Base-by-base conservation (phyloP, 192 early-diverging fungal genomes). In the Coemansia sp. region DNA sequence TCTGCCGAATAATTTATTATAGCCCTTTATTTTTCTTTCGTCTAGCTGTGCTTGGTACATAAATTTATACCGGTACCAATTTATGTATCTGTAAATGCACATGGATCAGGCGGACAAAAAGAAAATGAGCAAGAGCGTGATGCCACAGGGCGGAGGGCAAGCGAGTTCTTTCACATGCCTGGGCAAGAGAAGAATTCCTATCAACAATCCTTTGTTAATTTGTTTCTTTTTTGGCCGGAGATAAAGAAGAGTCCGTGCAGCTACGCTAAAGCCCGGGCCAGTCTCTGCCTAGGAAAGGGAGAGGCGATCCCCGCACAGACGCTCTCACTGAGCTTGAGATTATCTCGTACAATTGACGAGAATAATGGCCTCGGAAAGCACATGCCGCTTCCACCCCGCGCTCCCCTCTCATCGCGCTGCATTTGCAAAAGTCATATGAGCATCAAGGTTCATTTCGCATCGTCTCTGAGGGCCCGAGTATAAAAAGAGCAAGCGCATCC, bases 1-100 rank as follows among this genome's bases (percentile, higher is more conserved):
- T 67, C 80, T 27, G 74, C 73, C 29, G 70, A 76, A n/a, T 76
- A 62, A 40, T 20, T 7, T n/a, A 12, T 4, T 18, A 18, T 41
- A 30, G 22, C 20, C 2, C 43, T 30, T 41, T 24, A 5, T 43
- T 24, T 24, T 13, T 24, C 41, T 62, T n/a, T 3, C 32, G 2
- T 32, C 6, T 34, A 16, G 15, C 35, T n/a, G 15, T 60, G 37
- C 20, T 18, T 61, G 8, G 27, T 61, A 35, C 24, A 39, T 61
- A 39, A 18, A 39, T 55, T 35, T 30, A 16, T 35, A 47, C 20
- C 45, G 45, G 45, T 47, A 20, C 45, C 18, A 29, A 53, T 53
- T 11, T 29, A 53, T 53, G 50, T n/a, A 47, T 18, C 45, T 18
- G 45, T 45, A n/a, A n/a, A 45, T 47, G 45, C 45, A 47, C 45